These are phyloP conservation scores for Botrytis fragariae DNA, from an alignment of 2,329 filamentous ascomycete species.

Conservation along the genomic window DNA sequence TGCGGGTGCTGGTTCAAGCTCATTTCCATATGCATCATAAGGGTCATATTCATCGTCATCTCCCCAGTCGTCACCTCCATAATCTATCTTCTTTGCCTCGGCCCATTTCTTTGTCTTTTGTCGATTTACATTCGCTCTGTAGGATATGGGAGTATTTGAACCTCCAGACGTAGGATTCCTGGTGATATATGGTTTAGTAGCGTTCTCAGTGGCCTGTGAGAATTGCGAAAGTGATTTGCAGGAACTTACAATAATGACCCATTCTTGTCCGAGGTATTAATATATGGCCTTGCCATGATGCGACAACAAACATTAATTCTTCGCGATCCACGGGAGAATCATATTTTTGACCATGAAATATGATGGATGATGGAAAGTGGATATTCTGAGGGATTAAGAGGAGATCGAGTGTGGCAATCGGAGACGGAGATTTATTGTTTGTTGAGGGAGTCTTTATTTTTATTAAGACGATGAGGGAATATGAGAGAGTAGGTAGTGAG, in stretches of 20 bases:
- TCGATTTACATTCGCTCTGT: conserved; percentile 83
- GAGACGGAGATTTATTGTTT: not conserved
- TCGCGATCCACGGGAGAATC: conserved; percentile 19
- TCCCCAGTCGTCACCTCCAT: conserved; percentile 94
- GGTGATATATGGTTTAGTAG: conserved; percentile 16
- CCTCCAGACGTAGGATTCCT: conserved; percentile 29
- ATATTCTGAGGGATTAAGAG: not conserved
- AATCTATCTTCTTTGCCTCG: conserved; percentile 79
- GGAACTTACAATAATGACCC: conserved; percentile 17
- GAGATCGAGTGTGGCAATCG: not conserved
- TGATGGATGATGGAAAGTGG: not conserved
- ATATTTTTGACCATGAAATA: conserved; percentile 16
- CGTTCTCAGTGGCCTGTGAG: not conserved
- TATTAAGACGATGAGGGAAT: not conserved
- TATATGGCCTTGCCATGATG: conserved; percentile 38
- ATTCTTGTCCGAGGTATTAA: conserved; percentile 24
- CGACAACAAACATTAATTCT: conserved; percentile 17
- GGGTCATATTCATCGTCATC: conserved; percentile 62
- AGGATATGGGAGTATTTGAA: conserved; percentile 43
- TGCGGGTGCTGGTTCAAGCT: conserved; percentile 40
- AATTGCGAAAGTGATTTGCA: not conserved
- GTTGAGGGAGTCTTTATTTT: not conserved
- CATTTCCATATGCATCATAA: conserved; percentile 31
- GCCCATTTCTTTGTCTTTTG: conserved; percentile 94
- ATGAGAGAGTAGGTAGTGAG: not conserved